Percentiles rank a stretch among this genome's conserved stretches.
Evolutionary conservation across 257 asterid genomes (phyloP).

Genomic region (Solanum lycopersicoides): DNA sequence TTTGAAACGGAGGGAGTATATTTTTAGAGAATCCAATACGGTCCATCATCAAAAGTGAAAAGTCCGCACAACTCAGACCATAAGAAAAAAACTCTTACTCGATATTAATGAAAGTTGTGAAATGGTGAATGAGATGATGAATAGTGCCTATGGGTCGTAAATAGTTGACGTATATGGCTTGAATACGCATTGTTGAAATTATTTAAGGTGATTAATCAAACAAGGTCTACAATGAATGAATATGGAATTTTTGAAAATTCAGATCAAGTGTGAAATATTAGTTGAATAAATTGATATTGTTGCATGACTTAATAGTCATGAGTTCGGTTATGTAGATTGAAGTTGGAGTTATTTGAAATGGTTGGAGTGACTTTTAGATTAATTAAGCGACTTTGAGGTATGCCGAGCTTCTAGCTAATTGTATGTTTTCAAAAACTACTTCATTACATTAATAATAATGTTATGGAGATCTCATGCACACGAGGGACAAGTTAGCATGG

Average conservation of each 20-base stretch:
- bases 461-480: not conserved
- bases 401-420: not conserved
- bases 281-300: not conserved
- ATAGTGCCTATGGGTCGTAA: not conserved
- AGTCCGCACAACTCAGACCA: not conserved
- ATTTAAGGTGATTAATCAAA: not conserved
- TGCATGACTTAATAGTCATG: not conserved
- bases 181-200: not conserved
- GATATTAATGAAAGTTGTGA: not conserved
- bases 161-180: not conserved
- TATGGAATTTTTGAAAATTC: not conserved
- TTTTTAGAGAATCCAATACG: not conserved
- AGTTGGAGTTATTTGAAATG: not conserved
- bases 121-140: not conserved
- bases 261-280: not conserved
- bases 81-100: not conserved
- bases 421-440: not conserved
- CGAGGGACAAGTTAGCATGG: not conserved
- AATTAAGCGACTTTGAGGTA: not conserved
- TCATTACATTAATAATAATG: not conserved
- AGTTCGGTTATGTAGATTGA: not conserved
- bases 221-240: not conserved
- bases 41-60: not conserved
- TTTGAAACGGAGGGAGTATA: no score
- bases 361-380: not conserved